A percentile compares a stretch with the other conserved stretches of the same genome.
Conservation (phyloP, 257 asterid genomes). For the Solanum raphanifolium region DNA sequence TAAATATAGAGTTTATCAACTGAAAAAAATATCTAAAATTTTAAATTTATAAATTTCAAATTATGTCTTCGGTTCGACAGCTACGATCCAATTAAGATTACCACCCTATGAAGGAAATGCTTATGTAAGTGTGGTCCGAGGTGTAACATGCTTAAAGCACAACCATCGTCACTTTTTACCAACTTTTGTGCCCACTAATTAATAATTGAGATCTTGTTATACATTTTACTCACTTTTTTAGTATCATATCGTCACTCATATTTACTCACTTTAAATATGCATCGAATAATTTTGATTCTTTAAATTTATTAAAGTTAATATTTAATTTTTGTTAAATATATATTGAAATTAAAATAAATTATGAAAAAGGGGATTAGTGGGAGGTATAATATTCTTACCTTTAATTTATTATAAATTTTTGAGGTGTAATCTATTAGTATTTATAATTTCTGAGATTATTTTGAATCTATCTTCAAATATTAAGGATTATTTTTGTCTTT, state of each 20-base stretch:
- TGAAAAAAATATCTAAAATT: too few species aligned
- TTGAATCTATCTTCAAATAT: not conserved
- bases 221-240: not conserved
- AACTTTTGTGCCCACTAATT: not conserved
- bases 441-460: not conserved
- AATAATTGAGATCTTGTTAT: not conserved
- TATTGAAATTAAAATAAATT: not conserved
- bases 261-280: not conserved
- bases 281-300: not conserved
- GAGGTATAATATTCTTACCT: not conserved
- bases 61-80: rapidly evolving
- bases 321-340: not conserved
- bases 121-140: not conserved
- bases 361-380: not conserved
- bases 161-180: not conserved
- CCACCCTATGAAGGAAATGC: not conserved
- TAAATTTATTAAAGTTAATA: not conserved
- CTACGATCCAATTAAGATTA: not conserved
- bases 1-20: too few species aligned
- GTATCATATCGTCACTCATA: not conserved
- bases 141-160: not conserved
- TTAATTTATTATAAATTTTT: too few species aligned
- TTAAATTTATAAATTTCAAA: not conserved
- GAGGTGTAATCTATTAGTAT: too few species aligned
- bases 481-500: not conserved